Evolutionary conservation across 805 yeast species (phyloP), one percentile per base, ranked within the genome.

Genomic region (Candida insectalens): DNA sequence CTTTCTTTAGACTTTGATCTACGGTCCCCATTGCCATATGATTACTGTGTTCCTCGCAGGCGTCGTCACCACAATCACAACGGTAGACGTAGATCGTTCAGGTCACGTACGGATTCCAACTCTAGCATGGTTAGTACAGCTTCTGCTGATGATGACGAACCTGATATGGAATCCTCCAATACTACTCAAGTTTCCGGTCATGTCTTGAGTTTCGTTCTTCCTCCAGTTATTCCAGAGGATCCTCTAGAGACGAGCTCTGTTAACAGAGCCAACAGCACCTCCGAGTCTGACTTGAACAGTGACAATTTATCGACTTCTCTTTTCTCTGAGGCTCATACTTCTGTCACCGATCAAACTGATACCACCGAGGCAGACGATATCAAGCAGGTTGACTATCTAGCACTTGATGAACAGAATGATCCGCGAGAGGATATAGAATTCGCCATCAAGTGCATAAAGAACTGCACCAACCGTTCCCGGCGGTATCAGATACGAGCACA

Each of bases 1-100:
- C 17, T 57, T n/a, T 51, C 59, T 7, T 41, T 57, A 5, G 60
- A 57, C 20, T 37, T 57, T 6, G 58, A 57, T 15, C 20, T 35
- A 19, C 40, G 62, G 19, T 25, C 33, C 7, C 25, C 41, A 2
- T 33, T 36, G 4, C 61, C 61, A 4, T 19, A 35, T 1, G 57
- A 55, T 36, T 51, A 43, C 34, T 50, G 56, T 27, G 42, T 52
- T 20, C 62, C 62, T 3, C 43, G 60, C 29, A 34, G 53, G 29
- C 35, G 49, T 6, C 7, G 23, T 7, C 23, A 21, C 23, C 23
- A 21, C 23, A 7, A 12, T 12, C 23, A 21, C 12, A 21, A 21
- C 23, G 10, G 23, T 12, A 21, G 7, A 21, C 10, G 23, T 21
- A 12, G 23, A 21, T 7, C 23, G 10, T 21, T 21, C 23, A 7